Base-by-base conservation (phyloP, 306 rosid genomes). In the Glycine tomentella region DNA sequence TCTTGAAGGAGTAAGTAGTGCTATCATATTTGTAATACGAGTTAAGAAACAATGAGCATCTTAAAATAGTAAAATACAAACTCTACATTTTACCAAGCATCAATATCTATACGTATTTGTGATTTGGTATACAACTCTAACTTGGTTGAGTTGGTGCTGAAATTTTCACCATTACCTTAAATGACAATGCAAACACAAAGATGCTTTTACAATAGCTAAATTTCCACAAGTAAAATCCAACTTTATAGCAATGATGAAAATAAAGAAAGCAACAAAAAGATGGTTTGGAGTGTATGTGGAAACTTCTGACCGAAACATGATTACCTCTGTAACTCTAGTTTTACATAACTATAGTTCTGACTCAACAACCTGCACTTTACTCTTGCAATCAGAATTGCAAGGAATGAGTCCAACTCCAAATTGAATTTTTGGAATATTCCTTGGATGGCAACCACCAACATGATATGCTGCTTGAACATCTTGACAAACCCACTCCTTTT, bases 361-460 rank as follows among this genome's bases (percentile, higher is more conserved):
- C 81, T 89, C 92, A 72, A 83, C 88, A 69, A 69, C 85, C 82
- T 90, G 85, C 62, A 84, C 81, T 90, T 90, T 95, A 71, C 86
- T 90, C 86, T 90, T 86, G 81, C 99, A 95, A 61, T 84, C 90
- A 42, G 93, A 90, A 84, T 88, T 85, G 70, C 99, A 95, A 64
- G 97, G 92, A 80, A 95, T 83, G 74, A 91, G 91, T 78, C 97
- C 97, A 59, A 76, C 69, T 65, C 97, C 99, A 79, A 87, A 95
- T 81, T 91, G 99, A 87, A 59, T 93, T 86, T 89, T 95, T n/a
- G 81, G 48, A 57, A 86, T 42, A 36, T 90, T 93, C n/a, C n/a
- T n/a, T n/a, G n/a, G n/a, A n/a, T n/a, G n/a, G n/a, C n/a, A n/a
- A n/a, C n/a, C n/a, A n/a, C n/a, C n/a, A n/a, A n/a, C n/a, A n/a